These are phyloP conservation scores for Talaromyces sp. DNA, from an alignment of 2,329 filamentous ascomycete species.

Conservation along the genomic window DNA sequence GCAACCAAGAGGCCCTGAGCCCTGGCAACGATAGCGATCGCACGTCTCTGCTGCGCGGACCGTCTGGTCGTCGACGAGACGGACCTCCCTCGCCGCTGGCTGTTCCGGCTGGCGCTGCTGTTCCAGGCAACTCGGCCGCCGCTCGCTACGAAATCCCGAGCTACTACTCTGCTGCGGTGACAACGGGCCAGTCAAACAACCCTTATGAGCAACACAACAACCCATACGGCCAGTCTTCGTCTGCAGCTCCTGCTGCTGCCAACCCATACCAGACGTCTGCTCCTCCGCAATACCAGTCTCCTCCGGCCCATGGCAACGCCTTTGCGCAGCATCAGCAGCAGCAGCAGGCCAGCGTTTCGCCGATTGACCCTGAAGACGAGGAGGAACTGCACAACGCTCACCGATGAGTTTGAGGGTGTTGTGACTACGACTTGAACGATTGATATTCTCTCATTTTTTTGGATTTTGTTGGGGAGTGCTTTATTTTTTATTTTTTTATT, in stretches of 20 bases:
- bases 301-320: slow-evolving; percentile 13
- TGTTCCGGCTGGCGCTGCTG: not conserved
- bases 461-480: not conserved
- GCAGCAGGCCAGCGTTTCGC: not conserved
- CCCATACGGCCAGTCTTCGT: slow-evolving; percentile 1
- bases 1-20: slow-evolving; percentile 12
- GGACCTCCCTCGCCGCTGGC: slow-evolving; percentile 2
- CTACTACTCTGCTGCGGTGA: slow-evolving; percentile 8
- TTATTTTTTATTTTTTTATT: no score
- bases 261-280: slow-evolving; percentile 2
- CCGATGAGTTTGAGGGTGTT: not conserved
- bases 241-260: not conserved
- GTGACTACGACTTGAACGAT: not conserved
- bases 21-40: slow-evolving; percentile 15
- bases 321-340: slow-evolving; percentile 16
- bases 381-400: slow-evolving; percentile 2
- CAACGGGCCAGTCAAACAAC: not conserved
- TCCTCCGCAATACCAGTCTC: slow-evolving; percentile 9
- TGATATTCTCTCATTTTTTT: not conserved
- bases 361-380: slow-evolving; percentile 5
- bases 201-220: slow-evolving; percentile 4
- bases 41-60: slow-evolving; percentile 27
- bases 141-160: slow-evolving; percentile 10
- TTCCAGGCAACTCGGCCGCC: not conserved
- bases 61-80: slow-evolving; percentile 34